Evolutionary conservation across 2,329 filamentous ascomycete genomes (phyloP).

Genomic region (Colletotrichum sp.): DNA sequence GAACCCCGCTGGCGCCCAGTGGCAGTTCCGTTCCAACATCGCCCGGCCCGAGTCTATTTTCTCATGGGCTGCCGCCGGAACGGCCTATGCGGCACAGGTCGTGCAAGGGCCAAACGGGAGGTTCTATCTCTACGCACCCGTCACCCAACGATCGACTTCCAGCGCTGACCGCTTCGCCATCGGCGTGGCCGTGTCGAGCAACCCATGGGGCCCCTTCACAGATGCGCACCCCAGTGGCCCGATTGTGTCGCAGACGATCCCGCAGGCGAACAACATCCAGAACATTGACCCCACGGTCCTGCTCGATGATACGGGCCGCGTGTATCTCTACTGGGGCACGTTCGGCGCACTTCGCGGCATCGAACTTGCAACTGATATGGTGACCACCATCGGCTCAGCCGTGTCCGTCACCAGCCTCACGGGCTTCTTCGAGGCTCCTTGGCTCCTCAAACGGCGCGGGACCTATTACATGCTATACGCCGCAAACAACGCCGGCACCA

Average conservation of each 20-base stretch:
- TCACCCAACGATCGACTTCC: conserved; percentile 30
- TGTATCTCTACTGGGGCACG: conserved; percentile 43
- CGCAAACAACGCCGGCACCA: conserved; percentile 39
- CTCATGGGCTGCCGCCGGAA: conserved; percentile 36
- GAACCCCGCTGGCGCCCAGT: conserved; percentile 32
- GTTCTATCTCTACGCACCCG: conserved; percentile 42
- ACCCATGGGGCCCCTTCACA: conserved; percentile 36
- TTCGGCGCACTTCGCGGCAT: conserved; percentile 38
- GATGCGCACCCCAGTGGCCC: conserved; percentile 39
- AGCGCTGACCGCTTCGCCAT: conserved; percentile 39
- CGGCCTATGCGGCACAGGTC: conserved; percentile 40
- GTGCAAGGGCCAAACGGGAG: conserved; percentile 34
- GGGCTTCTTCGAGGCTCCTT: conserved; percentile 42
- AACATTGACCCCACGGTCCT: conserved; percentile 45
- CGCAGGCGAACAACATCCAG: conserved; percentile 37
- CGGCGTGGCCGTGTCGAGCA: conserved; percentile 39
- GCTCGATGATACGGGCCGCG: conserved; percentile 38
- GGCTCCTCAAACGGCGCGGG: conserved; percentile 36
- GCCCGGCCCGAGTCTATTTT: conserved; percentile 35
- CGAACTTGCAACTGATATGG: conserved; percentile 39
- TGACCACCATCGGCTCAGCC: conserved; percentile 30
- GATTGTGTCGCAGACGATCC: conserved; percentile 38
- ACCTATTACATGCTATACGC: conserved; percentile 46
- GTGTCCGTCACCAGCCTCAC: conserved; percentile 29
- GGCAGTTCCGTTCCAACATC: conserved; percentile 35